phyloP scores from a whole-genome alignment of 257 asterid species.

The Linaria vulgaris region DNA sequence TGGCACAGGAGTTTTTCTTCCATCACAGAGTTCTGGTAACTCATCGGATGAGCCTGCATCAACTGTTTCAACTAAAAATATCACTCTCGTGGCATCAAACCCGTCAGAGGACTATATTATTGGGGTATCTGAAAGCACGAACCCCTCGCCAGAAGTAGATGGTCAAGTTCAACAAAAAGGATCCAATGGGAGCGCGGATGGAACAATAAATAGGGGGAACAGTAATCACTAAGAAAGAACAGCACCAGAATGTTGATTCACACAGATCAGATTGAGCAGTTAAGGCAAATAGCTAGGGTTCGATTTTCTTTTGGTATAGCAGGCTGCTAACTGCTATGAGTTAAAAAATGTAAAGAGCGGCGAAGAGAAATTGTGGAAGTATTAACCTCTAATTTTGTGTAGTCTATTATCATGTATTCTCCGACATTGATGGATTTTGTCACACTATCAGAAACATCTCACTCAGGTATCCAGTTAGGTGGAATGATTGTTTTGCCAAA shows the following conservation, averaged over 20 bases:
- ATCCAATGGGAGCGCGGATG: constrained; percentile 43
- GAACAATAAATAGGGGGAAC: constrained; percentile 19
- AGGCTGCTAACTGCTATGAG: too few relatives aligned
- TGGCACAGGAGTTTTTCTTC: constrained; percentile 94
- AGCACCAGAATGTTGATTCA: constrained; percentile 25
- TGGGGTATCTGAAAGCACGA: constrained; percentile 30
- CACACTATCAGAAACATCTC: too few relatives aligned
- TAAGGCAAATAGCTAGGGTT: neutral
- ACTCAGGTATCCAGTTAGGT: too few relatives aligned
- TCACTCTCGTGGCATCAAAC: constrained; percentile 21
- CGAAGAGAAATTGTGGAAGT: too few relatives aligned
- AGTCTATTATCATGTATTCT: too few relatives aligned
- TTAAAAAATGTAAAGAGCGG: too few relatives aligned
- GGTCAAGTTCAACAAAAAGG: constrained; percentile 27
- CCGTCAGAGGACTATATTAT: constrained; percentile 28
- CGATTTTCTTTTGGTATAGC: too few relatives aligned
- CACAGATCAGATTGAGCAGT: neutral
- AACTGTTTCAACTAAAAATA: constrained; percentile 28
- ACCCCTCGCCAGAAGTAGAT: constrained; percentile 21
- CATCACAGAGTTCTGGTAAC: constrained; percentile 56
- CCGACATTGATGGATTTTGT: too few relatives aligned
- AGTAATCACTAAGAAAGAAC: constrained; percentile 34
- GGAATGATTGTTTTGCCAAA: too few relatives aligned
- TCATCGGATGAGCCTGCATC: constrained; percentile 38
- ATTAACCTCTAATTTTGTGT: too few relatives aligned